Evolutionary conservation across 2,329 filamentous ascomycete species (phyloP).

Genomic region (Talaromyces funiculosus): DNA sequence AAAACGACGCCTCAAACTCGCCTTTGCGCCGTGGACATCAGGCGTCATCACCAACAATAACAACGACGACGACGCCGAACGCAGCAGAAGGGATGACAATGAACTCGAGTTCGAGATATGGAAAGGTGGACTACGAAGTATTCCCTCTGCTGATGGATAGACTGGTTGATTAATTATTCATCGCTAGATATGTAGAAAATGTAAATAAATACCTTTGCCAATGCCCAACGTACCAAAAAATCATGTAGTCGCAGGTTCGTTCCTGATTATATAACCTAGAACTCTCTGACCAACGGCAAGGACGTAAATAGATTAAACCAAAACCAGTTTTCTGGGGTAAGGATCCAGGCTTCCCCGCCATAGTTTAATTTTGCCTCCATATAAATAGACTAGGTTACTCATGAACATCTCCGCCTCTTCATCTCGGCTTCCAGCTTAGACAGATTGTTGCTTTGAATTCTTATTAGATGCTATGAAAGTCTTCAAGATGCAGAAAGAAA

Average conservation of each 20-base stretch:
- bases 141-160: not conserved
- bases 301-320: not conserved
- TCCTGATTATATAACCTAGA: not conserved
- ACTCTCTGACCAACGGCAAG: not conserved
- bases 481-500: not conserved
- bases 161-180: no score
- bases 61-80: not conserved
- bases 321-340: not conserved
- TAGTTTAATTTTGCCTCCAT: not conserved
- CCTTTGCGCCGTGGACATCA: constrained; percentile 73
- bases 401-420: no score
- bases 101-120: constrained; percentile 69
- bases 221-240: not conserved
- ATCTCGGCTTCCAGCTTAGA: no score
- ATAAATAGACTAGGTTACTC: not conserved
- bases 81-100: constrained; percentile 15
- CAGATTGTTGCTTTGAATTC: no score
- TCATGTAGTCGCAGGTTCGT: not conserved
- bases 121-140: constrained; percentile 51
- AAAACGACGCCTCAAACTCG: constrained; percentile 75
- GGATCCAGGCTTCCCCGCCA: not conserved
- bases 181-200: not conserved
- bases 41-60: constrained; percentile 45
- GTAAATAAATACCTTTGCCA: not conserved
- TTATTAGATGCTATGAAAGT: not conserved